A percentile compares a stretch with the other conserved stretches of the same genome.
Conservation (phyloP, 2,329 filamentous ascomycete species). For the Cladobotryum mycophilum region DNA sequence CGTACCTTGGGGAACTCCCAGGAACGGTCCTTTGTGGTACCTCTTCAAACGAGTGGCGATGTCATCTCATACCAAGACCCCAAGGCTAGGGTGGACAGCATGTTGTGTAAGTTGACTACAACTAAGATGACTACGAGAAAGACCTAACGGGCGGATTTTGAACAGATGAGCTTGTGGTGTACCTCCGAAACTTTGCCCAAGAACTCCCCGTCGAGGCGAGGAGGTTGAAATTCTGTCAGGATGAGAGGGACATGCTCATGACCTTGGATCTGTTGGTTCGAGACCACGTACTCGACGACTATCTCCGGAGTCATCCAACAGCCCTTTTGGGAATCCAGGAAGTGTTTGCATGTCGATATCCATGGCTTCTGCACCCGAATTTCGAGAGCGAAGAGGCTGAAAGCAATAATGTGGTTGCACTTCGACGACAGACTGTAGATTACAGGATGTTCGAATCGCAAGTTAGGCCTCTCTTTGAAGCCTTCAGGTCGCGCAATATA, state of each 20-base stretch:
- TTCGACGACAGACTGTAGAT: not conserved
- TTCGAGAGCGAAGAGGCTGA: not conserved
- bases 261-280: slow-evolving; percentile 13
- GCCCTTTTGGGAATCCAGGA: slow-evolving; percentile 11
- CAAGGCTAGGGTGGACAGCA: not conserved
- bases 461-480: not conserved
- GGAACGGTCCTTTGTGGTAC: no score
- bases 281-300: slow-evolving; percentile 14
- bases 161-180: not conserved
- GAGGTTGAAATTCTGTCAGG: not conserved
- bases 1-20: no score
- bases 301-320: slow-evolving; percentile 13
- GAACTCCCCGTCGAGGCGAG: not conserved
- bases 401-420: not conserved
- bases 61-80: not conserved
- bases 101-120: not conserved
- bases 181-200: not conserved
- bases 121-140: not conserved
- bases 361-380: slow-evolving; percentile 3
- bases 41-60: no score
- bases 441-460: not conserved
- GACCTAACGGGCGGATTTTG: not conserved
- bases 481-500: not conserved
- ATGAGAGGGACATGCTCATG: not conserved
- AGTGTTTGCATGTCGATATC: slow-evolving; percentile 18